Percentiles rank a stretch among this genome's conserved stretches.
phyloP scores from a whole-genome alignment of 306 rosid species.

The Citrullus colocynthis region DNA sequence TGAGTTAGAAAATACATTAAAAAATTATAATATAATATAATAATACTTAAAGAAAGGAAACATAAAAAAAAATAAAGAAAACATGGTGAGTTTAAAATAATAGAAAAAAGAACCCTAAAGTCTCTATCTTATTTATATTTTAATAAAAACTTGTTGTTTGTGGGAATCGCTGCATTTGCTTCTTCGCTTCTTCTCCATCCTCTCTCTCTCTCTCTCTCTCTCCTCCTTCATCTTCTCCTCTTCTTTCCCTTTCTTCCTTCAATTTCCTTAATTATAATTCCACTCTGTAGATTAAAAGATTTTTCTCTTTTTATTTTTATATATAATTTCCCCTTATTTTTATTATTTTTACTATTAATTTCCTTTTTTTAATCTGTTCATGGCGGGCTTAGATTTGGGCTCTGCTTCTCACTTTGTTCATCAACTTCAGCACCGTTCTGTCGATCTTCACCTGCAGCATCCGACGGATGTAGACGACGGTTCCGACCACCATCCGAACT shows the following conservation, averaged over 20 bases:
- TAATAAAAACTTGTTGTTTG: not conserved
- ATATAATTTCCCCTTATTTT: not conserved
- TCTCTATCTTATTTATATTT: not conserved
- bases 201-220: not conserved
- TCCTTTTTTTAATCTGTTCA: conserved; percentile 33
- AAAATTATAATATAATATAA: not conserved
- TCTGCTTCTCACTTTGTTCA: conserved; percentile 84
- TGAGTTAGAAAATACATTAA: not conserved
- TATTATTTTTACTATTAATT: conserved; percentile 17
- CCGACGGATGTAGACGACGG: conserved; percentile 22
- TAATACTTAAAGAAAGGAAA: not conserved
- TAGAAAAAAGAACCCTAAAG: not conserved
- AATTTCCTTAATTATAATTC: conserved; percentile 12
- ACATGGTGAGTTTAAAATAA: not conserved
- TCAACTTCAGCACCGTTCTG: conserved; percentile 54
- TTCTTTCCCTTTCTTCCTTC: conserved; percentile 21
- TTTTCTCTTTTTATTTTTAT: not conserved
- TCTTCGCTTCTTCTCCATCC: conserved; percentile 8
- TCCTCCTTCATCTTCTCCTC: not conserved
- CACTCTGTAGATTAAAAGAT: not conserved
- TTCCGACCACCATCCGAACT: conserved; percentile 27
- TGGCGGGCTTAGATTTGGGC: conserved; percentile 97
- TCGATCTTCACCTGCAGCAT: conserved; percentile 51
- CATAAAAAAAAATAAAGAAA: not conserved
- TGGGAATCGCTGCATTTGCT: not conserved